A percentile compares a stretch with the other conserved stretches of the same genome.
phyloP scores from a whole-genome alignment of 2,329 filamentous ascomycete species.

The Diaporthe sp. region DNA sequence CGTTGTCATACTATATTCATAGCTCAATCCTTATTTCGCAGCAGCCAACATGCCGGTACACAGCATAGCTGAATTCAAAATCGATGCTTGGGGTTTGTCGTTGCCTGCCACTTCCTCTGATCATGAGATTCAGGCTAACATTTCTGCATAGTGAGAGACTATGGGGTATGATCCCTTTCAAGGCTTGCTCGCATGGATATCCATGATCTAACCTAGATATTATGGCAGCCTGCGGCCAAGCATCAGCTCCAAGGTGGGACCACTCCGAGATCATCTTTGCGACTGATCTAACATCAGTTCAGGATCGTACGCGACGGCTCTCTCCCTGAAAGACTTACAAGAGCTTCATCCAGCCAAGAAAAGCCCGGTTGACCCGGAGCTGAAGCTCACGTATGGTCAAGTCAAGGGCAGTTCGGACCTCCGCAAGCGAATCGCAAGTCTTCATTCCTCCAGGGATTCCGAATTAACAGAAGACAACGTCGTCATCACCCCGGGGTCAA shows the following conservation, averaged over 20 bases:
- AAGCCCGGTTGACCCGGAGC: constrained; percentile 20
- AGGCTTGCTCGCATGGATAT: neutral
- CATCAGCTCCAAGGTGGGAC: constrained; percentile 8
- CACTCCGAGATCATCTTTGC: too few relatives aligned
- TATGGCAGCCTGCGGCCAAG: neutral
- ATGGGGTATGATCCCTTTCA: neutral
- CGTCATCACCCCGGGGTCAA: constrained; percentile 24
- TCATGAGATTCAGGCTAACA: neutral
- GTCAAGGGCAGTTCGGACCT: constrained; percentile 2
- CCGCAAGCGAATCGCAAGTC: constrained; percentile 8
- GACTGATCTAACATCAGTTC: neutral
- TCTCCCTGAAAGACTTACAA: constrained; percentile 9
- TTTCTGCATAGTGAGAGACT: constrained; percentile 1
- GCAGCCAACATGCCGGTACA: neutral
- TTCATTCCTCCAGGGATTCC: constrained; percentile 17
- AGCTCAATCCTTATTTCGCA: neutral
- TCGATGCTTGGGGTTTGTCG: constrained; percentile 22
- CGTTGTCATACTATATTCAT: neutral
- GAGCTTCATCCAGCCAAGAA: constrained; percentile 7
- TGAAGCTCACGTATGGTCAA: constrained; percentile 28
- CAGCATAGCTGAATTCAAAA: constrained; percentile 11
- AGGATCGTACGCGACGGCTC: constrained; percentile 14
- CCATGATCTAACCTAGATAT: neutral
- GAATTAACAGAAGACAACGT: constrained; percentile 19
- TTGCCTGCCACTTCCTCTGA: neutral